A percentile compares a stretch with the other conserved stretches of the same genome.
Conservation (phyloP, 257 asterid genomes). For the Catharanthus roseus region DNA sequence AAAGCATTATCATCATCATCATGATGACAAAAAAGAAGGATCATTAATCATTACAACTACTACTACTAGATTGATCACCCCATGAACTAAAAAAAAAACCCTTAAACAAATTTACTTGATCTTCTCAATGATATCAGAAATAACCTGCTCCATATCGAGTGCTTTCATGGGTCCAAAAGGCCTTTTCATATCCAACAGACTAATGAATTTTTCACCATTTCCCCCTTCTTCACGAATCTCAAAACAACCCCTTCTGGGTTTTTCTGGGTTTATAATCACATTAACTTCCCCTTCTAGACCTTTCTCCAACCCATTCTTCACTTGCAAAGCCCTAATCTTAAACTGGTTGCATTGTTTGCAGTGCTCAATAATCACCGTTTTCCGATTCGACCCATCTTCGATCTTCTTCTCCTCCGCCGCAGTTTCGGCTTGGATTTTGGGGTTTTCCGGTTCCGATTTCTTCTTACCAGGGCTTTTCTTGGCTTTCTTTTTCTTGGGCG, state of each 20-base stretch:
- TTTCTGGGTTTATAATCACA: slow-evolving; percentile 65
- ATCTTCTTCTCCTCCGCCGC: slow-evolving; percentile 8
- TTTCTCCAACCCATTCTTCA: slow-evolving; percentile 55
- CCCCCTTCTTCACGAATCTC: slow-evolving; percentile 60
- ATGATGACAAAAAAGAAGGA: too few species aligned
- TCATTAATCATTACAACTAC: too few species aligned
- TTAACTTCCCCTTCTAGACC: slow-evolving; percentile 46
- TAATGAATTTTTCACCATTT: slow-evolving; percentile 53
- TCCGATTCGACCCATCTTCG: not conserved
- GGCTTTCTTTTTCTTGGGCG: slow-evolving; percentile 12
- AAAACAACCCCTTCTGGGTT: slow-evolving; percentile 84
- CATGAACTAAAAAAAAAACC: not conserved
- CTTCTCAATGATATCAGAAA: slow-evolving; percentile 54
- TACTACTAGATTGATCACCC: too few species aligned
- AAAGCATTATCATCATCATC: not conserved
- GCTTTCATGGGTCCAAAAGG: slow-evolving; percentile 56
- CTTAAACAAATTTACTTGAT: slow-evolving; percentile 26
- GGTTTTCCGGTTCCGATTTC: not conserved
- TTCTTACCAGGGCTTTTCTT: not conserved
- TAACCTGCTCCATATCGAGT: slow-evolving; percentile 62
- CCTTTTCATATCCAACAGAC: slow-evolving; percentile 70
- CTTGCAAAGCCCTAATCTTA: slow-evolving; percentile 55
- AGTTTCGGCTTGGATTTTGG: not conserved
- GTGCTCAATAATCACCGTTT: slow-evolving; percentile 51
- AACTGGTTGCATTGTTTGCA: slow-evolving; percentile 64